Evolutionary conservation across 805 yeast genomes (phyloP).

Genomic region (Pichia paraexigua): DNA sequence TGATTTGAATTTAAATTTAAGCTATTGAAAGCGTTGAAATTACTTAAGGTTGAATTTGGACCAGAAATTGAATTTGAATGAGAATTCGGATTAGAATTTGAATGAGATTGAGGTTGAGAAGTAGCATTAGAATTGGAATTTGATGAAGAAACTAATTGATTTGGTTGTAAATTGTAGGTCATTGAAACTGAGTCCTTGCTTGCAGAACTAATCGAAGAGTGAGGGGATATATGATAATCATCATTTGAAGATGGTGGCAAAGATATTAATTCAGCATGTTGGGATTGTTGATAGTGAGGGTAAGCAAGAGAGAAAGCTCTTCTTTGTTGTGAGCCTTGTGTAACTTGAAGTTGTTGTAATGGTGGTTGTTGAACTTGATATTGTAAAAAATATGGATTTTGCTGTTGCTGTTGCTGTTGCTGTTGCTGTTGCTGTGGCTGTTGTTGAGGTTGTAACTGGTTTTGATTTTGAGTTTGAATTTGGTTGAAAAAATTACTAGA

Average conservation of each 20-base stretch:
- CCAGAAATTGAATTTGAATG: background rate
- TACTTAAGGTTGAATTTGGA: background rate
- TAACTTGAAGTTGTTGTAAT: background rate
- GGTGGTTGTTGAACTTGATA: constrained; percentile 5
- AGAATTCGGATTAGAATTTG: background rate
- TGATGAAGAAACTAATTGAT: background rate
- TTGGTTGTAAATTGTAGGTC: constrained; percentile 6
- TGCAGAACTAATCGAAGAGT: constrained; percentile 25
- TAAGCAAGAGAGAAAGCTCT: background rate
- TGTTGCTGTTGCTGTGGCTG: constrained; percentile 9
- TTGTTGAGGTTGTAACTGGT: constrained; percentile 7
- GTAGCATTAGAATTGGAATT: background rate
- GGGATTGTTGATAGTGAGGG: background rate
- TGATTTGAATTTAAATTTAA: background rate
- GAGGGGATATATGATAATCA: constrained; percentile 22
- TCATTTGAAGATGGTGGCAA: constrained; percentile 5
- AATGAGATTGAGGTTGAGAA: background rate
- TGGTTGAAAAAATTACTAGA: background rate
- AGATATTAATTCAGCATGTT: background rate
- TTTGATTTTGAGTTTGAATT: background rate
- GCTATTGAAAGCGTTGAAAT: background rate
- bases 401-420: constrained; percentile 2
- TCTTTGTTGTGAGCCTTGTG: background rate
- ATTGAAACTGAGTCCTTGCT: constrained; percentile 22
- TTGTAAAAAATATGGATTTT: background rate